Base-by-base conservation (phyloP, 768 basidiomycete species). In the Russula virescens region DNA sequence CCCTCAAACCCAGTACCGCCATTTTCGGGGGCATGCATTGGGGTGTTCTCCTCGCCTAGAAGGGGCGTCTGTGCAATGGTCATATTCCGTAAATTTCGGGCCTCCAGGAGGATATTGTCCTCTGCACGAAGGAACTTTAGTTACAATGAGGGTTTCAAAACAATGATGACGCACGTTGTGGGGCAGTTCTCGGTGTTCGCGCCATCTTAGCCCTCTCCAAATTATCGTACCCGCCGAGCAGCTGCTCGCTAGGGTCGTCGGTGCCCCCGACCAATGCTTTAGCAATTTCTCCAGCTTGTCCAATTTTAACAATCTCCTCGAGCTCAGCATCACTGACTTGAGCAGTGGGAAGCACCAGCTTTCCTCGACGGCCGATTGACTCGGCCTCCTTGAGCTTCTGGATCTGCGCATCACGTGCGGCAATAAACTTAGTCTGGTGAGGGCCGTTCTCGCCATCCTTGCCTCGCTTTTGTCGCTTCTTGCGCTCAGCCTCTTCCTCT, bases 271-370 rank as follows among this genome's bases (percentile, higher is more conserved):
- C 94, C 67, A 98, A 71, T 5, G 89, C 84, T 72, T 94, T 88
- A 19, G 96, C 91, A 68, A 83, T 88, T 76, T 96, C 94, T 3
- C 93, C 88, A 0, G 90, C 89, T 72, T 91, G 86, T 0, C 97
- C 97, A 70, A 98, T 98, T 78, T 98, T 99, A 66, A 97, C 96
- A 64, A 99, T 98, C 67, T 98, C 94, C 76, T 98, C 97, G 55
- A 99, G 75, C 74, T 99, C 97, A 3, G 81, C 75, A 75, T 99
- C 97, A 10, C 93, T 91, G 18, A 99, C 97, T 69, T 99, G 97
- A 7, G 96, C 92, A 26, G 77, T 75, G 0, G 97, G 97, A 16
- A 99, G 79, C 58, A 83, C 82, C 31, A 99, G 78, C 74, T 91
- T 91, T 68, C 92, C 77, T 67, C 97, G 76, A 66, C 93, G 83